phyloP scores from a whole-genome alignment of 257 asterid species.

The Rehmannia glutinosa region DNA sequence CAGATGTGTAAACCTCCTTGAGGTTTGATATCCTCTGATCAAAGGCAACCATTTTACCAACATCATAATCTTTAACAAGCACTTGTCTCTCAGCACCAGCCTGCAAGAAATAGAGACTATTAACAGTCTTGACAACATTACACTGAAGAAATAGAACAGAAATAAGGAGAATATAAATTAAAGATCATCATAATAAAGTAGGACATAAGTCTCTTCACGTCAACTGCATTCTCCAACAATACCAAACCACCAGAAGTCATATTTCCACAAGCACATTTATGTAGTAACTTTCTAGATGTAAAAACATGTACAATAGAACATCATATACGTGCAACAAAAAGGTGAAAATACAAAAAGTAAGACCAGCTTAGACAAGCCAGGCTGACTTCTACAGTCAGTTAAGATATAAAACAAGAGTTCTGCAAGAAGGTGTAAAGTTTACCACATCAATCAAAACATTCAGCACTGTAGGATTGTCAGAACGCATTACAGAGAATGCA shows the following conservation, averaged over 20 bases:
- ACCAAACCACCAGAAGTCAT: slow-evolving; percentile 12
- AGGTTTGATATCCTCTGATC: slow-evolving; percentile 63
- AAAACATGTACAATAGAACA: not conserved
- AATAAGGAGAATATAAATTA: not conserved
- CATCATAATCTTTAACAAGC: slow-evolving; percentile 76
- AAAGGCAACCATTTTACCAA: slow-evolving; percentile 73
- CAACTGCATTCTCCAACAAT: slow-evolving; percentile 13
- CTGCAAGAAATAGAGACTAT: slow-evolving; percentile 32
- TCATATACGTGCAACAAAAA: not conserved
- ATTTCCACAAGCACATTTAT: not conserved
- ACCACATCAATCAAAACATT: slow-evolving; percentile 92
- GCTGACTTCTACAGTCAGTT: not conserved
- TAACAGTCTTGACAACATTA: slow-evolving; percentile 2
- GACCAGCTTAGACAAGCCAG: not conserved
- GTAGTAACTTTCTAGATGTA: not conserved
- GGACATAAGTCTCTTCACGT: slow-evolving; percentile 1
- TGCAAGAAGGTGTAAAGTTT: slow-evolving; percentile 25
- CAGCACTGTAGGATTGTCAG: slow-evolving; percentile 65
- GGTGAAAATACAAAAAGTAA: not conserved
- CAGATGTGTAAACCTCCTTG: slow-evolving; percentile 83
- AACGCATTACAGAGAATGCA: slow-evolving; percentile 57
- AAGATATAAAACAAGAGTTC: not conserved
- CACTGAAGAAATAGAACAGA: slow-evolving; percentile 7
- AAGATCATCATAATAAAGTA: not conserved
- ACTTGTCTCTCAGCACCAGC: slow-evolving; percentile 88